Evolutionary conservation across 805 yeast genomes (phyloP).

Genomic region (Maudiozyma bulderi): DNA sequence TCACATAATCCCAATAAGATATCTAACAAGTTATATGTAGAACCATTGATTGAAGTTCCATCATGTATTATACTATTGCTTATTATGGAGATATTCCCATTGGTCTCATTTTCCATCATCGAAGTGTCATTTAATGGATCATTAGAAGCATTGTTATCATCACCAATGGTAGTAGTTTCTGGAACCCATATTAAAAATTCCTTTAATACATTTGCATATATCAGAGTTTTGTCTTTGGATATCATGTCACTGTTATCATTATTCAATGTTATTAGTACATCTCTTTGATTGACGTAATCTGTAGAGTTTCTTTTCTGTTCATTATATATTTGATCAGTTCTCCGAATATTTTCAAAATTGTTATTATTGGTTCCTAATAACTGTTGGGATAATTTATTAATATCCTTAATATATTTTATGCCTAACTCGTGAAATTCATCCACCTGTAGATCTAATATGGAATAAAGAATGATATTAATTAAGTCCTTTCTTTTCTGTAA

Average conservation of each 20-base stretch:
- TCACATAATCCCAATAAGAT: constrained; percentile 19
- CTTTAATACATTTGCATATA: constrained; percentile 14
- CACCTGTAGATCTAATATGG: constrained; percentile 42
- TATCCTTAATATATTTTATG: background rate
- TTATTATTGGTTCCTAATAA: constrained; percentile 27
- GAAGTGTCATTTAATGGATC: background rate
- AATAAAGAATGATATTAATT: constrained; percentile 57
- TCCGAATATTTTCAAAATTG: background rate
- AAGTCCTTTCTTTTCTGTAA: constrained; percentile 60
- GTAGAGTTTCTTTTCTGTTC: background rate
- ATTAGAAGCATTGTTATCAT: background rate
- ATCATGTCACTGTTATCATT: background rate
- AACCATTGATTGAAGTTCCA: background rate
- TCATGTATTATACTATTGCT: background rate
- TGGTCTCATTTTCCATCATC: background rate
- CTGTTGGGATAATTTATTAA: constrained; percentile 28
- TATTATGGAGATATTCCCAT: background rate
- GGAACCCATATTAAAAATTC: constrained; percentile 23
- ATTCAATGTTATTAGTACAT: background rate
- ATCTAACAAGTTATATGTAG: constrained; percentile 14
- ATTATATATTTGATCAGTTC: background rate
- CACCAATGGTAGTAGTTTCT: constrained; percentile 9
- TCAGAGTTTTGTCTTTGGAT: background rate
- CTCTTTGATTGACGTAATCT: background rate
- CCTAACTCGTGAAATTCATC: constrained; percentile 10